Base-by-base conservation (phyloP, 257 asterid genomes). In the Verbascum thapsus region DNA sequence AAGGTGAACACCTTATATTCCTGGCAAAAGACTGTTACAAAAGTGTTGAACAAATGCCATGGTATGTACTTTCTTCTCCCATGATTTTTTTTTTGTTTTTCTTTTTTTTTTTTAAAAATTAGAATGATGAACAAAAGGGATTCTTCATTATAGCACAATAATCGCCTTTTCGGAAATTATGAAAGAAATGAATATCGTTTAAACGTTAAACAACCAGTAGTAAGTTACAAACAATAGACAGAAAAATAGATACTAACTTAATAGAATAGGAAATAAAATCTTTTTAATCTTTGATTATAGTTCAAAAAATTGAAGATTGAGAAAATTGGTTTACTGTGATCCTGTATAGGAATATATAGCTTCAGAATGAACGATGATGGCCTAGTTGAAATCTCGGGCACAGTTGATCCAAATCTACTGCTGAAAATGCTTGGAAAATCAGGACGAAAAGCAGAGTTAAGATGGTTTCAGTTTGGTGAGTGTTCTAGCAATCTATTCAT, bases 401-500 rank as follows among this genome's bases (percentile, higher is more conserved):
- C 68, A 6, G 78, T 67, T 0, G 77, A 78, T 60, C 80, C 83
- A 0, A 51, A 34, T 9, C 6, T 20, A 16, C 70, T 81, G 55
- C 71, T 74, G 47, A 74, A 48, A 23, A 63, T 38, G 41, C 73
- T 80, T 0, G 70, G 67, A 23, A 74, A 34, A 56, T 47, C 70
- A 7, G 74, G 73, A 12, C 30, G 19, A 0, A 61, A 63, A 12
- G 77, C 73, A 13, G 75, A 74, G 53, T 39, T 77, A 8, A 58
- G 62, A 3, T 76, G 76, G 78, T 52, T 77, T 7, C 81, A 77
- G 68, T 77, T 61, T 41, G 86, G 83, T 8, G 73, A 74, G 54
- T 80, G 86, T 62, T 68, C 79, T 10, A 74, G 61, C 72, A 77
- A 77, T 44, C 59, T 80, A n/a, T 77, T 63, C 77, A 34, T 72